A percentile compares a stretch with the other conserved stretches of the same genome.
These are phyloP conservation scores for Collybiopsis confluens DNA, from an alignment of 768 basidiomycete species.

Conservation along the genomic window DNA sequence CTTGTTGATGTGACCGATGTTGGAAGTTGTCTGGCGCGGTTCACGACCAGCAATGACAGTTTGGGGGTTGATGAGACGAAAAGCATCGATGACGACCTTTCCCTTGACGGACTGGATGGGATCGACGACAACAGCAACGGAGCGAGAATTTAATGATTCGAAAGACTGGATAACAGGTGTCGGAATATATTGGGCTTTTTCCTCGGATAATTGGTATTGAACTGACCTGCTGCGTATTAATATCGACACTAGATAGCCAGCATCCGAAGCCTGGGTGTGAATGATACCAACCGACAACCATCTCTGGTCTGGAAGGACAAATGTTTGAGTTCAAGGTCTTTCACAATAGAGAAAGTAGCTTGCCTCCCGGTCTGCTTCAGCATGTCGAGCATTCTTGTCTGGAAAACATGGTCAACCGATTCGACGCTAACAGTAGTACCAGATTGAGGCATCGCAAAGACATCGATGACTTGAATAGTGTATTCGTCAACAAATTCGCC, in stretches of 20 bases:
- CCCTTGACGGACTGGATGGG: conserved; percentile 99
- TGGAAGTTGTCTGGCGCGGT: conserved; percentile 94
- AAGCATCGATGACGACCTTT: conserved; percentile 99
- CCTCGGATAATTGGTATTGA: conserved; percentile 9
- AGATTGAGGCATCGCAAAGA: conserved; percentile 98
- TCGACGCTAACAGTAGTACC: conserved; percentile 97
- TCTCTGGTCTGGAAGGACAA: conserved; percentile 78
- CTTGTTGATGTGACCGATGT: conserved; percentile 98
- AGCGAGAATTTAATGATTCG: conserved; percentile 87
- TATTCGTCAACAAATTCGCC: conserved; percentile 99
- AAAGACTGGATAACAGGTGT: conserved; percentile 66
- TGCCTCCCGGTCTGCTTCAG: conserved; percentile 97
- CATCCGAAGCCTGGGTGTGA: conserved; percentile 99
- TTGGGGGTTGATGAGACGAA: conserved; percentile 93
- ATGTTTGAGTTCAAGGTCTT: conserved; percentile 1
- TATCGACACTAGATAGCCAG: conserved; percentile 98
- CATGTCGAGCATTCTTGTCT: conserved; percentile 98
- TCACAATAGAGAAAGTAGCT: conserved; percentile 23
- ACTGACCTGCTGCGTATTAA: conserved; percentile 93
- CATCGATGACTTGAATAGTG: conserved; percentile 90
- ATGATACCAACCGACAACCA: conserved; percentile 99
- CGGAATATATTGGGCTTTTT: conserved; percentile 10
- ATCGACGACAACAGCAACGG: conserved; percentile 96
- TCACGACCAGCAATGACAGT: conserved; percentile 88
- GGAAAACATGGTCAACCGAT: conserved; percentile 98